Evolutionary conservation across 495 filamentous ascomycete genomes (phyloP).

Genomic region (Neurospora sp.): DNA sequence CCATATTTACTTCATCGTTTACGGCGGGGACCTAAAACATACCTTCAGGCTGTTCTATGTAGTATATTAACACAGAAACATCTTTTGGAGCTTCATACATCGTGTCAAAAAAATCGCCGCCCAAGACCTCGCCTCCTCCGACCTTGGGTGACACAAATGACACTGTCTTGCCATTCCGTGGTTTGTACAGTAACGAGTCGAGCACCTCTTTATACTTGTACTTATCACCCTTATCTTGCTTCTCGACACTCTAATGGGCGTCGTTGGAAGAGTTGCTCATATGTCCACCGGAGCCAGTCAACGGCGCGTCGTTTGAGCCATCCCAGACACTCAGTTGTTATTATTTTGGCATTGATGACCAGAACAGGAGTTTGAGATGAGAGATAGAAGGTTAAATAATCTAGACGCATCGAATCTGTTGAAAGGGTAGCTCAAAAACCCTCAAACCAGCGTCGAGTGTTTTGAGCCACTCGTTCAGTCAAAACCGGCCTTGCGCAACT

Average conservation of each 20-base stretch:
- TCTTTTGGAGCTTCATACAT: background rate
- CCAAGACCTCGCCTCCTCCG: background rate
- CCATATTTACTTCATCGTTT: background rate
- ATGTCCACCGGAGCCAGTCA: background rate
- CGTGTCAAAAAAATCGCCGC: background rate
- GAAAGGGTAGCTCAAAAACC: fast-evolving
- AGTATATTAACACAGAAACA: fast-evolving
- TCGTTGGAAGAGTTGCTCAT: background rate
- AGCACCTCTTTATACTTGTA: too few relatives aligned
- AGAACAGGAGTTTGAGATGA: fast-evolving
- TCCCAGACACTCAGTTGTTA: background rate
- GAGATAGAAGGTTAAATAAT: background rate
- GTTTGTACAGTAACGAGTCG: background rate
- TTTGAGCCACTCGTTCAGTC: background rate
- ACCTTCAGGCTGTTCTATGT: fast-evolving
- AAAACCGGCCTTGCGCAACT: background rate
- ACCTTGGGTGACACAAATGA: background rate
- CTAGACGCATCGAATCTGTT: background rate
- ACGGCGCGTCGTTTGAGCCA: background rate
- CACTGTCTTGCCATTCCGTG: background rate
- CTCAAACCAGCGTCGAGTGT: background rate
- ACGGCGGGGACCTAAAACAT: background rate
- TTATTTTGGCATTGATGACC: fast-evolving
- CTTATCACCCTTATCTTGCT: background rate
- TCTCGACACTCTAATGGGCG: fast-evolving